Percentiles rank a stretch among this genome's conserved stretches.
Evolutionary conservation across 2,329 filamentous ascomycete species (phyloP).

Genomic region (Phoma sp.): DNA sequence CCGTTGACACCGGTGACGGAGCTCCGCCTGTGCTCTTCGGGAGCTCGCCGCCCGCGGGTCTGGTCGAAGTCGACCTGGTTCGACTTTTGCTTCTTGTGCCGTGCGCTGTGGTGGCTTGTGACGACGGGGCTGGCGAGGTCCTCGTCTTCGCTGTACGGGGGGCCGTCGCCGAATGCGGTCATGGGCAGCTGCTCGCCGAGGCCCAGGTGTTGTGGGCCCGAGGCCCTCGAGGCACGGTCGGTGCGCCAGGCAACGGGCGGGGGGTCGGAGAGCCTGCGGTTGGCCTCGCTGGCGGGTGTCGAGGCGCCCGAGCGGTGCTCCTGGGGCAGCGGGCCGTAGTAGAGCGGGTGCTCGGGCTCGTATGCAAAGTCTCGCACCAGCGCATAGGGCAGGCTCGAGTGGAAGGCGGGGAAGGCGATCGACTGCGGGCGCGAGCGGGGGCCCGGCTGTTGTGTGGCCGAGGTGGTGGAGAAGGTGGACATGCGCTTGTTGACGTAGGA

Average conservation of each 20-base stretch:
- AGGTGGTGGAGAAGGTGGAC: constrained; percentile 81
- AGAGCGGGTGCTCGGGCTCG: constrained; percentile 79
- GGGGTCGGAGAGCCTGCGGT: constrained; percentile 79
- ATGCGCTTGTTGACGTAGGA: constrained; percentile 82
- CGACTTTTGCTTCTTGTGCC: constrained; percentile 80
- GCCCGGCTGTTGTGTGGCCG: constrained; percentile 56
- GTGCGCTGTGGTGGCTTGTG: constrained; percentile 68
- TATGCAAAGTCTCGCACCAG: constrained; percentile 97
- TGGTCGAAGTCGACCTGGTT: constrained; percentile 52
- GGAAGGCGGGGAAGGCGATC: constrained; percentile 81
- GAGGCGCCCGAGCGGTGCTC: constrained; percentile 80
- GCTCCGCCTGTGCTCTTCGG: constrained; percentile 54
- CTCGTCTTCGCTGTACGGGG: constrained; percentile 94
- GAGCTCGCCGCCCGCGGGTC: constrained; percentile 44
- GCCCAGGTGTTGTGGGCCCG: constrained; percentile 60
- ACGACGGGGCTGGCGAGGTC: constrained; percentile 90
- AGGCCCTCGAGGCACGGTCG: constrained; percentile 65
- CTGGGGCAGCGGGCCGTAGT: constrained; percentile 84
- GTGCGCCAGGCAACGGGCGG: constrained; percentile 76
- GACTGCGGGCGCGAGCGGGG: constrained; percentile 78
- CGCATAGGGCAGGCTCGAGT: constrained; percentile 86
- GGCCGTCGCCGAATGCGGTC: constrained; percentile 80
- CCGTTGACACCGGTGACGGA: constrained; percentile 60
- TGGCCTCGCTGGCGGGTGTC: constrained; percentile 82
- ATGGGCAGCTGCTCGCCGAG: constrained; percentile 74